phyloP scores from a whole-genome alignment of 2,329 filamentous ascomycete genomes.

The Dactylellina drechsleri region DNA sequence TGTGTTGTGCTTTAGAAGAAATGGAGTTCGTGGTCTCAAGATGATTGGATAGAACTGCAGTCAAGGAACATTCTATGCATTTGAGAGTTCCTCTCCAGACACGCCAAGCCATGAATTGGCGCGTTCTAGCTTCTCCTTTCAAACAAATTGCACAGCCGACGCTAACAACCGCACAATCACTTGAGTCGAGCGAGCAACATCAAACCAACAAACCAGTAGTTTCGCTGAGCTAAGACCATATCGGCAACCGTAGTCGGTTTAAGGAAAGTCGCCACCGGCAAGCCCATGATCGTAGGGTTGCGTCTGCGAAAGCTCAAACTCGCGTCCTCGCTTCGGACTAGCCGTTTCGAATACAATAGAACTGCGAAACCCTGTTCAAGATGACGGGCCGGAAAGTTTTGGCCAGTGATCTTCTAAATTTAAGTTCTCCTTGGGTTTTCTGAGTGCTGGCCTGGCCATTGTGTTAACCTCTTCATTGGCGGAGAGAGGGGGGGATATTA shows the following conservation, averaged over 20 bases:
- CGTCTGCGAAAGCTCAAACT: conserved; percentile 4
- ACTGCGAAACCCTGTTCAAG: neutral
- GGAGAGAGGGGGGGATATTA: too few species aligned
- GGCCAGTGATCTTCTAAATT: conserved; percentile 23
- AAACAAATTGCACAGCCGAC: conserved; percentile 2
- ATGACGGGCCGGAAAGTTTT: conserved; percentile 3
- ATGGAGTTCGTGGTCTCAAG: too few species aligned
- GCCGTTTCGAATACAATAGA: too few species aligned
- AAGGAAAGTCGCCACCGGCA: conserved; percentile 23
- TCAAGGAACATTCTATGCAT: too few species aligned
- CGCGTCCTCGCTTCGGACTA: neutral
- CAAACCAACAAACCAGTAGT: neutral
- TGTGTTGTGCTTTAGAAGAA: too few species aligned
- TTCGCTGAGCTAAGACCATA: conserved; percentile 11
- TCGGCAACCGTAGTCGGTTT: conserved; percentile 31
- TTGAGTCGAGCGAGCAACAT: neutral
- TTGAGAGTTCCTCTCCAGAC: too few species aligned
- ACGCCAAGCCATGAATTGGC: too few species aligned
- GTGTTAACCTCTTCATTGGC: too few species aligned
- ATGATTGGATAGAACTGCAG: too few species aligned
- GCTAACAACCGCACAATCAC: neutral
- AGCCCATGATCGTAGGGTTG: neutral
- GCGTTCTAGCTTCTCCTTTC: too few species aligned
- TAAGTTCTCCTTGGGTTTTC: neutral
- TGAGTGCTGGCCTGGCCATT: too few species aligned